Conservation (phyloP, 2,329 filamentous ascomycete species). For the Canariomyces notabilis region DNA sequence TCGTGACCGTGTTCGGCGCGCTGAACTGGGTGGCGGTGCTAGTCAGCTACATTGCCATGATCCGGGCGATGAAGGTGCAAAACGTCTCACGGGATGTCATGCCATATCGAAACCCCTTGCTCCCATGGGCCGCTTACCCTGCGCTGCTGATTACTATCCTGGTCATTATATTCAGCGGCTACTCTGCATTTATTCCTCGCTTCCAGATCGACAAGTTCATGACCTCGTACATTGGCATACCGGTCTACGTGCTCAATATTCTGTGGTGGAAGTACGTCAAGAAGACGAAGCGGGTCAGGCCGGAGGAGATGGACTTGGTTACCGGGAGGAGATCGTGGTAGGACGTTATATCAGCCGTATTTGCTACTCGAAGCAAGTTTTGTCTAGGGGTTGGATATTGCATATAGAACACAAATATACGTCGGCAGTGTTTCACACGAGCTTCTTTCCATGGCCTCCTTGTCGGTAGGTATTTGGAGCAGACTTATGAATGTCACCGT, state of each 20-base stretch:
- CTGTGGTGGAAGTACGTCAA: constrained; percentile 60
- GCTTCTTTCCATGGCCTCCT: no score
- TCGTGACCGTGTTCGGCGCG: constrained; percentile 40
- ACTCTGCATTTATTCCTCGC: constrained; percentile 56
- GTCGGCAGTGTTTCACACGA: background rate
- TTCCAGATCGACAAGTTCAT: constrained; percentile 61
- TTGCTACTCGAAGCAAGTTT: background rate
- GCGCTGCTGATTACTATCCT: constrained; percentile 30
- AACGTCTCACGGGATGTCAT: constrained; percentile 31
- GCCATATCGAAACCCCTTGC: constrained; percentile 35
- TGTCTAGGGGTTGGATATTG: background rate
- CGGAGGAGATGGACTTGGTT: constrained; percentile 52
- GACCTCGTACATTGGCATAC: constrained; percentile 46
- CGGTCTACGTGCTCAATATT: constrained; percentile 49
- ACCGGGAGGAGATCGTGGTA: constrained; percentile 39
- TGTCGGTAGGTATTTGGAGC: no score
- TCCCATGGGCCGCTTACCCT: constrained; percentile 37
- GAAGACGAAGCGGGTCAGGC: constrained; percentile 47
- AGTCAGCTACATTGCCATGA: constrained; percentile 36
- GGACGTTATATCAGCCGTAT: background rate
- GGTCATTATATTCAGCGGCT: constrained; percentile 60
- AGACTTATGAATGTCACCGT: no score
- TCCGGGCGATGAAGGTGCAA: constrained; percentile 34
- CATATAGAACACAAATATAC: background rate
- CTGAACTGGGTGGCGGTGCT: constrained; percentile 42